Conservation (phyloP, 108 stramenopile species). For the Stephanodiscus minutulus region DNA sequence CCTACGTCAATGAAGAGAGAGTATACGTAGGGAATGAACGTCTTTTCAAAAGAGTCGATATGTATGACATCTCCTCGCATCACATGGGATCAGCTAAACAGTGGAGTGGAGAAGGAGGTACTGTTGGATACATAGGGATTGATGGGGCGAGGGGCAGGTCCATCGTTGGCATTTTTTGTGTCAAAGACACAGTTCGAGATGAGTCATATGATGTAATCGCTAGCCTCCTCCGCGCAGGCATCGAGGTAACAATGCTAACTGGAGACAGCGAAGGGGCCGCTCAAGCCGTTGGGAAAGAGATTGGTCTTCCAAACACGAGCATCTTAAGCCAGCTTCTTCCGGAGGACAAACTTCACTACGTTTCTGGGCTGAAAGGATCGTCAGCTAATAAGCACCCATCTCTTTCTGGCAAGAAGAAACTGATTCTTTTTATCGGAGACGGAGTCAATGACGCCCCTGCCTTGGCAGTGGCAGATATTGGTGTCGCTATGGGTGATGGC, state of each 20-base stretch:
- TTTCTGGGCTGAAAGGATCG: slow-evolving; percentile 56
- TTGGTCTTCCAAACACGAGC: slow-evolving; percentile 62
- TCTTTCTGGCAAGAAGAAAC: slow-evolving; percentile 15
- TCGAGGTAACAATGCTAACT: slow-evolving; percentile 95
- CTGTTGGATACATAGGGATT: slow-evolving; percentile 84
- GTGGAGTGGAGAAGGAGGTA: slow-evolving; percentile 76
- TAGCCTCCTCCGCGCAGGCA: slow-evolving; percentile 51
- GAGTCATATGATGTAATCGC: slow-evolving; percentile 69
- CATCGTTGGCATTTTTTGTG: slow-evolving; percentile 80
- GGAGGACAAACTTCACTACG: slow-evolving; percentile 81
- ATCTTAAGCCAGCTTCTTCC: slow-evolving; percentile 75
- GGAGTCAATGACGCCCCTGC: slow-evolving; percentile 98
- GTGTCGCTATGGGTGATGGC: slow-evolving; percentile 97
- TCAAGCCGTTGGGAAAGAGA: slow-evolving; percentile 73
- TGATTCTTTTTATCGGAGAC: slow-evolving; percentile 81
- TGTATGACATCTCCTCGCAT: slow-evolving; percentile 48
- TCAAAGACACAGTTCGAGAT: slow-evolving; percentile 71
- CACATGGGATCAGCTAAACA: slow-evolving; percentile 31
- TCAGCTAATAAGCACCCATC: slow-evolving; percentile 12
- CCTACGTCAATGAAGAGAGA: slow-evolving; percentile 51
- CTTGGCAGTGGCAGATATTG: slow-evolving; percentile 91
- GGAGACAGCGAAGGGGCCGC: slow-evolving; percentile 96
- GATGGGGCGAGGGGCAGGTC: slow-evolving; percentile 49
- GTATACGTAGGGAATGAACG: slow-evolving; percentile 82
- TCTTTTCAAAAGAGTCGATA: slow-evolving; percentile 68